Conservation (phyloP, 495 filamentous ascomycete genomes). For the Xylaria bambusicola region DNA sequence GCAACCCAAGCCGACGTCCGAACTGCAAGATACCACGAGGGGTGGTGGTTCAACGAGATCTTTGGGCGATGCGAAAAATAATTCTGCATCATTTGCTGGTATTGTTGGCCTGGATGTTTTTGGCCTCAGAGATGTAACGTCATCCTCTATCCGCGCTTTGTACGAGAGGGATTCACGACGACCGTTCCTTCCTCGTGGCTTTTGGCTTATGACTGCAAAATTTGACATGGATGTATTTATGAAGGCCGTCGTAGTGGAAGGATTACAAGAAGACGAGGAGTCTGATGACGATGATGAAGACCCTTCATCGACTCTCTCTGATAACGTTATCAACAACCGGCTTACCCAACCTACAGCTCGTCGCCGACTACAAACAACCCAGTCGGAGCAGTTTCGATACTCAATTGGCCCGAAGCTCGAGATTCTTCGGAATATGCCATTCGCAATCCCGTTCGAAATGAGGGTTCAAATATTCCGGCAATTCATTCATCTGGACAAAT, state of each 20-base stretch:
- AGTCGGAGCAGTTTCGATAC: conserved; percentile 67
- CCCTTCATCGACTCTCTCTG: conserved; percentile 21
- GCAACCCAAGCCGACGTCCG: conserved; percentile 15
- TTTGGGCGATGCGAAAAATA: conserved; percentile 15
- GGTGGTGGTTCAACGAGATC: conserved; percentile 22
- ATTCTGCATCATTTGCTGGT: conserved; percentile 31
- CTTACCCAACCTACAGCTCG: conserved; percentile 44
- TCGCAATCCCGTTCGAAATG: conserved; percentile 90
- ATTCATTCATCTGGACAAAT: conserved; percentile 83
- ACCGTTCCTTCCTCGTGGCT: conserved; percentile 74
- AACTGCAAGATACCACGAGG: conserved; percentile 22
- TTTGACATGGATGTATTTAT: conserved; percentile 95
- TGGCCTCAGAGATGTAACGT: conserved; percentile 77
- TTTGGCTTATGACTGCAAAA: conserved; percentile 93
- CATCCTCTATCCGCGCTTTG: conserved; percentile 80
- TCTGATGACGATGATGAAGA: conserved; percentile 22
- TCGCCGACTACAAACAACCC: conserved; percentile 61
- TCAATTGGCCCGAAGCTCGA: conserved; percentile 81
- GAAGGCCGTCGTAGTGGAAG: conserved; percentile 80
- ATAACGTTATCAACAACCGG: conserved; percentile 28
- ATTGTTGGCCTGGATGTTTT: conserved; percentile 75
- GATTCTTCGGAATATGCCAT: conserved; percentile 94
- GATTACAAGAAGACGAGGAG: conserved; percentile 59
- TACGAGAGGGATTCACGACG: conserved; percentile 93
- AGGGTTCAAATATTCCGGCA: conserved; percentile 92